phyloP scores from a whole-genome alignment of 2,329 filamentous ascomycete species.

The Trichoderma atrobrunneum region DNA sequence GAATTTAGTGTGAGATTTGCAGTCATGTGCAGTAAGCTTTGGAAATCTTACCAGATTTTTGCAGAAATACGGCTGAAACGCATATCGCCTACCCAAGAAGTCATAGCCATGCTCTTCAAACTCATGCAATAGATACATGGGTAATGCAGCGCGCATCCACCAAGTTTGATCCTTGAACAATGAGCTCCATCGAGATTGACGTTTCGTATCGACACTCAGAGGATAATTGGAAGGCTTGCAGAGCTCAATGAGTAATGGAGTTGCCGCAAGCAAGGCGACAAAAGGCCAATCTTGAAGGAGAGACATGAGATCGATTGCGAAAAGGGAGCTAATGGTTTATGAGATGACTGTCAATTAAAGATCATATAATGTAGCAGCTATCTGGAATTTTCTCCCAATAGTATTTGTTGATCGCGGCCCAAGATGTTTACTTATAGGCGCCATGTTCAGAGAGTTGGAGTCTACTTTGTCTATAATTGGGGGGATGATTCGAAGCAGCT shows the following conservation, averaged over 20 bases:
- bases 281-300: neutral
- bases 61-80: neutral
- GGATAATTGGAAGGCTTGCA: neutral
- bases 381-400: neutral
- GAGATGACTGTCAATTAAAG: neutral
- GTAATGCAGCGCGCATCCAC: conserved; percentile 9
- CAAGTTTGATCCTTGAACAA: neutral
- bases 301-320: neutral
- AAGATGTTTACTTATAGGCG: neutral
- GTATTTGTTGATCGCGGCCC: no score
- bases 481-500: neutral
- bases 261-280: neutral
- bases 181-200: neutral
- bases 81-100: neutral
- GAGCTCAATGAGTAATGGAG: neutral
- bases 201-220: neutral
- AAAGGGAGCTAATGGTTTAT: neutral
- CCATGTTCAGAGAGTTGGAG: neutral
- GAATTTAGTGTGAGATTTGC: neutral
- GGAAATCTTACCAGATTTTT: neutral
- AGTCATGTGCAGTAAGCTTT: no score
- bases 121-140: neutral
- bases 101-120: conserved; percentile 16
- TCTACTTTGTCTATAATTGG: neutral
- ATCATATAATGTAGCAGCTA: neutral